Base-by-base conservation (phyloP, 805 yeast genomes). In the Zygosaccharomyces siamensis region DNA sequence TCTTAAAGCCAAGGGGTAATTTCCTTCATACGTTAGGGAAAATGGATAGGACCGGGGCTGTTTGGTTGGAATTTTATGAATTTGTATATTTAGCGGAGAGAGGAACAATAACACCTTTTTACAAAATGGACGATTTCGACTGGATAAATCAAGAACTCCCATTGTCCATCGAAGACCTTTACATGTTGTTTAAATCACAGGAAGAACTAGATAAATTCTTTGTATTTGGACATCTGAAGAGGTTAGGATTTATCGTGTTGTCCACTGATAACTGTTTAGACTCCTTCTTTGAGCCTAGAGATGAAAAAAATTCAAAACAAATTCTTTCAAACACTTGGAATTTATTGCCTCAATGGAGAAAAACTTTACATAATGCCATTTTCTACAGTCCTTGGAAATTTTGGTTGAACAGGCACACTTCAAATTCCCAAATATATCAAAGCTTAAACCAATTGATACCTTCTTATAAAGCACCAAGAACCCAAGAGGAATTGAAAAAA, bases 31-130 rank as follows among this genome's bases (percentile, higher is more conserved):
- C 86, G 27, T 76, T 86, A 70, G 98, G 98, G 0, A 65, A 60
- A 32, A 74, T 80, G 1, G 82, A 78, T 50, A 64, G 67, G 12
- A 58, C 70, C 2, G 79, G 78, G 2, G 67, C 73, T 3, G 68
- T 80, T 43, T 75, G 77, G 73, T 69, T 90, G 32, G 70, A 67
- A 20, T 77, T 79, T 14, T 80, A 86, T 49, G 98, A 90, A 58
- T 76, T 83, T 6, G 69, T 89, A 1, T 90, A 89, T 63, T 68
- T 90, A 47, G 78, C 83, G 1, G 96, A 90, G 62, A 72, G 98
- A 60, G 97, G 97, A 1, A 74, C 83, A 2, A 64, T 79, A 56
- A 69, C 73, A 28, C 76, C 79, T 20, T 73, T 57, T 54, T 63
- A 20, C 61, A 53, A 31, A 37, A 41, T 28, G 45, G 37, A 43